Evolutionary conservation across 495 filamentous ascomycete genomes (phyloP).

Genomic region (Penicillium simplicissimum): DNA sequence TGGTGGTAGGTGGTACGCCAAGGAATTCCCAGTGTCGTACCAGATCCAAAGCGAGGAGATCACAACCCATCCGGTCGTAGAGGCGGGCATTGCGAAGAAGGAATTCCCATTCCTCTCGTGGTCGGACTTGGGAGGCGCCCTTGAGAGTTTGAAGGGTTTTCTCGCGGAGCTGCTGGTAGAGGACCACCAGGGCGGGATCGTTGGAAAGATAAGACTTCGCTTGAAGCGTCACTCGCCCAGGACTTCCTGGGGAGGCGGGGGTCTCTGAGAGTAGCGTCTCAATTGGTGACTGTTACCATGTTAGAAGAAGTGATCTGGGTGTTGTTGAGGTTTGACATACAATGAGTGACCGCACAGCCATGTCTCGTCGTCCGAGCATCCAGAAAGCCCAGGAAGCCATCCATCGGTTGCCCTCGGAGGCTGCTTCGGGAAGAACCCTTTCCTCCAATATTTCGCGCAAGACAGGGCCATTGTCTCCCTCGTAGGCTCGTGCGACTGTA

Average conservation of each 20-base stretch:
- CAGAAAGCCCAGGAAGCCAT: slow-evolving; percentile 94
- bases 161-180: slow-evolving; percentile 85
- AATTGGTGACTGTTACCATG: slow-evolving; percentile 63
- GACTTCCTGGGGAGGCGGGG: slow-evolving; percentile 47
- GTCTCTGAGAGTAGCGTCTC: slow-evolving; percentile 60
- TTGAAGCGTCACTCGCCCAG: slow-evolving; percentile 53
- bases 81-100: slow-evolving; percentile 84
- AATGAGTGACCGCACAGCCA: slow-evolving; percentile 84
- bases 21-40: slow-evolving; percentile 90
- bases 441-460: slow-evolving; percentile 75
- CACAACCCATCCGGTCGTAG: slow-evolving; percentile 95
- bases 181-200: slow-evolving; percentile 81
- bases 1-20: slow-evolving; percentile 34
- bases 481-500: slow-evolving; percentile 82
- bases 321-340: slow-evolving; percentile 25
- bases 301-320: slow-evolving; percentile 8
- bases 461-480: slow-evolving; percentile 79
- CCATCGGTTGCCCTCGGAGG: slow-evolving; percentile 85
- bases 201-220: slow-evolving; percentile 82
- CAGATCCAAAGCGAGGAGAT: slow-evolving; percentile 81
- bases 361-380: slow-evolving; percentile 81
- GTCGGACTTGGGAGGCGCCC: slow-evolving; percentile 79
- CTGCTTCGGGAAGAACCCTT: slow-evolving; percentile 74
- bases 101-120: slow-evolving; percentile 82
- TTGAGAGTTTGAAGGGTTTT: slow-evolving; percentile 83